phyloP scores from a whole-genome alignment of 192 early-diverging fungal species.

The Helicostylum pulchrum region DNA sequence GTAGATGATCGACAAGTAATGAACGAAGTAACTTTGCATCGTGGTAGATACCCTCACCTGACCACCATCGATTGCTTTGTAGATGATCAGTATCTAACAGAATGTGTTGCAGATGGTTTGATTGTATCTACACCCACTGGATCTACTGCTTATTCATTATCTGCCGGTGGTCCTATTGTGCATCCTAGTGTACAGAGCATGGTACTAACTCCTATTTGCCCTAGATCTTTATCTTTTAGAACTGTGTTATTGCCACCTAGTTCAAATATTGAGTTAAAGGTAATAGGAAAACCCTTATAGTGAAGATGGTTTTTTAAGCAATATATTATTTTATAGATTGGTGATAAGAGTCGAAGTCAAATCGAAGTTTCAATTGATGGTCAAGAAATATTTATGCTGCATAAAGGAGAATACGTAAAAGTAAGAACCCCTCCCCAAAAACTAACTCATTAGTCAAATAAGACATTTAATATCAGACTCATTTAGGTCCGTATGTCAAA shows the following conservation, averaged over 20 bases:
- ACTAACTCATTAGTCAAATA: not conserved
- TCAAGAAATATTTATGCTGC: conserved; percentile 64
- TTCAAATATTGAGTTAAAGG: conserved; percentile 59
- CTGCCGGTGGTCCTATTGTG: conserved; percentile 81
- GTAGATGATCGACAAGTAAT: conserved; percentile 61
- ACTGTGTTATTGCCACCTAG: conserved; percentile 75
- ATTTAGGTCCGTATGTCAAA: conserved; percentile 57
- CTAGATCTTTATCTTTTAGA: conserved; percentile 80
- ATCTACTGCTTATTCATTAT: conserved; percentile 88
- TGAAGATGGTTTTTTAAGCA: not conserved
- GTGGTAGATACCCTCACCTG: conserved; percentile 81
- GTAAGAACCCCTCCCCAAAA: conserved; percentile 36
- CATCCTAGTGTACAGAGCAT: conserved; percentile 76
- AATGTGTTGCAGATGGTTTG: conserved; percentile 66
- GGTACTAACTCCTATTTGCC: conserved; percentile 78
- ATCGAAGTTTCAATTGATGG: conserved; percentile 80
- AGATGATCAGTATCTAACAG: conserved; percentile 78
- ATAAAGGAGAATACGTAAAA: conserved; percentile 62
- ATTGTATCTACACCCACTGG: conserved; percentile 90
- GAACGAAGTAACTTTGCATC: conserved; percentile 88
- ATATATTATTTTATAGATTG: conserved; percentile 33
- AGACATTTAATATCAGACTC: not conserved
- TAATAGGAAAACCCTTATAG: conserved; percentile 15
- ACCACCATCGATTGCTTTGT: conserved; percentile 79
- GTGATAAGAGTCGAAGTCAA: conserved; percentile 56